Conservation (phyloP, 2,329 filamentous ascomycete species). For the Fusarium albidum region DNA sequence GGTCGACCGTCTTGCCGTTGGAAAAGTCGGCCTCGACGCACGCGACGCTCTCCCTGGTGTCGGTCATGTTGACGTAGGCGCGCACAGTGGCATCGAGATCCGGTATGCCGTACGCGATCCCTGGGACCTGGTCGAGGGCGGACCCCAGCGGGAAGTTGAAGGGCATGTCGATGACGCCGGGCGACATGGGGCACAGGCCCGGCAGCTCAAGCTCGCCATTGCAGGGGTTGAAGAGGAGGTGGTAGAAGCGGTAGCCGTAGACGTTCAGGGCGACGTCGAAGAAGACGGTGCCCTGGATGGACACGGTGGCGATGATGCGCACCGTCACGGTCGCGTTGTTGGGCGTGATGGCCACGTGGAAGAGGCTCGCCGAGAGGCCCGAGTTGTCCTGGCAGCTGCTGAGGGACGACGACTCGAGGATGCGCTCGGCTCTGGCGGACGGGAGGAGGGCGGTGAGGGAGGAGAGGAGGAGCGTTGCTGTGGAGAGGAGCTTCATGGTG, state of each 20-base stretch:
- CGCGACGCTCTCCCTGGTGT: conserved; percentile 70
- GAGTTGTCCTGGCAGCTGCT: conserved; percentile 85
- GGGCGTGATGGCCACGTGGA: conserved; percentile 83
- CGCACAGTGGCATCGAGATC: conserved; percentile 88
- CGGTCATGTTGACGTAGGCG: conserved; percentile 78
- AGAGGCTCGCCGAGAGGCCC: conserved; percentile 85
- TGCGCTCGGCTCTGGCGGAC: conserved; percentile 59
- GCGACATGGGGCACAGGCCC: conserved; percentile 89
- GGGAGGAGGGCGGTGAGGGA: conserved; percentile 21
- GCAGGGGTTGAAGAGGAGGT: conserved; percentile 78
- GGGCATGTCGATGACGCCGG: conserved; percentile 77
- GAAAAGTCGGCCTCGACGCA: conserved; percentile 89
- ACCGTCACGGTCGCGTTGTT: conserved; percentile 75
- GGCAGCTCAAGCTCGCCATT: conserved; percentile 60
- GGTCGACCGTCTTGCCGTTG: conserved; percentile 90
- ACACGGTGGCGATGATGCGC: conserved; percentile 80
- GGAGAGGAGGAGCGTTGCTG: conserved; percentile 18
- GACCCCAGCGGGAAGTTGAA: conserved; percentile 71
- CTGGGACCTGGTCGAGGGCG: conserved; percentile 73
- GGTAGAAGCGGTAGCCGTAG: conserved; percentile 80
- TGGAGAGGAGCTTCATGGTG: neutral
- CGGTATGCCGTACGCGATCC: conserved; percentile 87
- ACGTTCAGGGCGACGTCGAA: conserved; percentile 80
- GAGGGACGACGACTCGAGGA: conserved; percentile 83
- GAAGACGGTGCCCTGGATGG: conserved; percentile 80